Base-by-base conservation (phyloP, 2,329 filamentous ascomycete genomes). In the Diplodia sapinea region DNA sequence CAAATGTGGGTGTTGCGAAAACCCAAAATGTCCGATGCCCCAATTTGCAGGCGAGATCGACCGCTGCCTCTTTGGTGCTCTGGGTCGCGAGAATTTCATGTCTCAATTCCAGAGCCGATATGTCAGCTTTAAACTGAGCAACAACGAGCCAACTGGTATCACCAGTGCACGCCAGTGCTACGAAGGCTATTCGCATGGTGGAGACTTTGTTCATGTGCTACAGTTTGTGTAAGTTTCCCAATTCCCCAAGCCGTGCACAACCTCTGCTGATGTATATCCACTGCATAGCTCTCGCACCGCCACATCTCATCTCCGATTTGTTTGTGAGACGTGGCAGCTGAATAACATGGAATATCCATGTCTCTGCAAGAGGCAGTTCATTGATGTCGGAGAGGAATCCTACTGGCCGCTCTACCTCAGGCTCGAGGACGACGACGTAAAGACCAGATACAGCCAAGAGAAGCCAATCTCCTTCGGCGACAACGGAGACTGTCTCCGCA, bases 31-130 rank as follows among this genome's bases (percentile, higher is more conserved):
- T 15, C 5, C 38, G 9, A 50, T 20, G 17, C 15, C 20, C 9
- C 26, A 23, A 13, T 51, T 59, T 38, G 23, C 61, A 6, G 29
- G 69, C 7, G 69, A 70, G 33, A 49, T 68, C 6, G 69, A 70
- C 40, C 68, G 65, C 20, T 69, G 68, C 51, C 54, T 70, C 8
- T 70, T 68, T 52, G 61, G 50, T 33, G 55, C 68, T 40, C n/a
- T 70, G 7, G 68, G 68, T 9, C 23, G 31, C 2, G 47, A 59
- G 29, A 68, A 66, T 33, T 70, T 70, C 63, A 50, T 69, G 6
- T 63, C 43, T 8, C 36, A 23, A 7, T 20, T 61, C 7, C 52
- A 23, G 15, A 68, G 66, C n/a, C 65, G 68, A 1, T 68, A 69
- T 13, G 52, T 63, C 11, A 67, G 65, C 29, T 71, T 70, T 17